Conservation (phyloP, 345 rosid genomes). For the Eucalyptus fibrosa region DNA sequence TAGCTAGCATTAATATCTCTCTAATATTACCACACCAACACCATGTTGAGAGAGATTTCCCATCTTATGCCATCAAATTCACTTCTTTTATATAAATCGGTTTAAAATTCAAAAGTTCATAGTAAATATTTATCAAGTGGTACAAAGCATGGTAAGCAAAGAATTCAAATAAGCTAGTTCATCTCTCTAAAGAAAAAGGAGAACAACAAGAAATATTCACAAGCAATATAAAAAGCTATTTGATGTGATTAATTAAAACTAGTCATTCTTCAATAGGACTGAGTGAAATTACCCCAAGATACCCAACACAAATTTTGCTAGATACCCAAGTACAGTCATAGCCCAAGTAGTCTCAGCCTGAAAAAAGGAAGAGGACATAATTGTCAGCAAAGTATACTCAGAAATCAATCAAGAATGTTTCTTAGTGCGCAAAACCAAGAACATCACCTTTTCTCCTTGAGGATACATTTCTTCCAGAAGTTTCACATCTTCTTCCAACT, state of each 20-base stretch:
- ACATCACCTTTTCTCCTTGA: constrained; percentile 90
- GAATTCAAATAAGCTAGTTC: neutral
- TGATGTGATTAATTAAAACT: neutral
- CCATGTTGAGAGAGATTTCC: neutral
- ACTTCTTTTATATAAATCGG: neutral
- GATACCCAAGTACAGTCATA: constrained; percentile 84
- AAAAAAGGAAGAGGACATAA: constrained; percentile 5
- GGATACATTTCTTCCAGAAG: constrained; percentile 97
- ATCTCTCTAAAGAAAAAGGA: neutral
- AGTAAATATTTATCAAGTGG: neutral
- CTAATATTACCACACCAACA: neutral
- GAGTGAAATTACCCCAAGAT: constrained; percentile 57
- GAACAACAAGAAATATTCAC: neutral
- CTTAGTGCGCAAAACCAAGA: neutral
- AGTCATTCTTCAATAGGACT: neutral
- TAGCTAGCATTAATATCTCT: neutral
- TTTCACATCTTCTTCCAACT: constrained; percentile 93
- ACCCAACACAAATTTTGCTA: constrained; percentile 87
- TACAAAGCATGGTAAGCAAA: neutral
- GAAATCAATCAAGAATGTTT: neutral
- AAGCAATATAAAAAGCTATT: neutral
- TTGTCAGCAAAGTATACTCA: neutral
- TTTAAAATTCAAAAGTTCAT: neutral
- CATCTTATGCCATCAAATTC: neutral
- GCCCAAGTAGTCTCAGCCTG: constrained; percentile 99